phyloP scores from a whole-genome alignment of 192 early-diverging fungal genomes.

The Diversispora epigaea region DNA sequence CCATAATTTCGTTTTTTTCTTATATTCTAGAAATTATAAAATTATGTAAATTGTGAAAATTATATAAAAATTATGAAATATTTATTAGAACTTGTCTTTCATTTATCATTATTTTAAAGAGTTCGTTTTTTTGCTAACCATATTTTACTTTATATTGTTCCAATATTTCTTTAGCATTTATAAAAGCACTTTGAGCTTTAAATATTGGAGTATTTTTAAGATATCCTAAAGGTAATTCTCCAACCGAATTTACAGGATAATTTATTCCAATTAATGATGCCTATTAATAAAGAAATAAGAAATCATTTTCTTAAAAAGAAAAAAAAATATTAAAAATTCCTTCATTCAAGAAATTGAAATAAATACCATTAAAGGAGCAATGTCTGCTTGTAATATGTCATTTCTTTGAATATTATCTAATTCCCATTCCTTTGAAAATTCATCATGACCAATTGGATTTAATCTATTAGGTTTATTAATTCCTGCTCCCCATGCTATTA shows the following conservation, averaged over 20 bases:
- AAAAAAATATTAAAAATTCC: too few relatives aligned
- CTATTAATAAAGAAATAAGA: constrained; percentile 37
- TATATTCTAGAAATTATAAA: constrained; percentile 52
- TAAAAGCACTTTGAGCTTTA: constrained; percentile 73
- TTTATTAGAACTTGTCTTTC: not conserved
- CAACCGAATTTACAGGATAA: constrained; percentile 93
- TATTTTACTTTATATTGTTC: constrained; percentile 87
- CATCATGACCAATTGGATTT: constrained; percentile 70
- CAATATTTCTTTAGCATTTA: constrained; percentile 82
- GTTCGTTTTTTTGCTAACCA: constrained; percentile 31
- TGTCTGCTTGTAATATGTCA: constrained; percentile 93
- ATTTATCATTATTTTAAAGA: not conserved
- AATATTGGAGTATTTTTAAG: constrained; percentile 69
- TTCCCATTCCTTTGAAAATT: constrained; percentile 69
- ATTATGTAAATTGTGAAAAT: constrained; percentile 6
- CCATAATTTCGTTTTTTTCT: constrained; percentile 72
- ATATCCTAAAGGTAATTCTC: constrained; percentile 80
- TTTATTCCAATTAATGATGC: constrained; percentile 81
- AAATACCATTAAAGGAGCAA: constrained; percentile 90
- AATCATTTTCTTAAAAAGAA: constrained; percentile 11
- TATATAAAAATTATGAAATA: not conserved
- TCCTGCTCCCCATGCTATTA: constrained; percentile 95
- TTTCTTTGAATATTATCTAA: constrained; percentile 62
- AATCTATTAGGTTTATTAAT: constrained; percentile 61
- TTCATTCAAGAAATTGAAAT: too few relatives aligned